Conservation (phyloP, 2,329 filamentous ascomycete genomes). For the Magnaporthiopsis poae region DNA sequence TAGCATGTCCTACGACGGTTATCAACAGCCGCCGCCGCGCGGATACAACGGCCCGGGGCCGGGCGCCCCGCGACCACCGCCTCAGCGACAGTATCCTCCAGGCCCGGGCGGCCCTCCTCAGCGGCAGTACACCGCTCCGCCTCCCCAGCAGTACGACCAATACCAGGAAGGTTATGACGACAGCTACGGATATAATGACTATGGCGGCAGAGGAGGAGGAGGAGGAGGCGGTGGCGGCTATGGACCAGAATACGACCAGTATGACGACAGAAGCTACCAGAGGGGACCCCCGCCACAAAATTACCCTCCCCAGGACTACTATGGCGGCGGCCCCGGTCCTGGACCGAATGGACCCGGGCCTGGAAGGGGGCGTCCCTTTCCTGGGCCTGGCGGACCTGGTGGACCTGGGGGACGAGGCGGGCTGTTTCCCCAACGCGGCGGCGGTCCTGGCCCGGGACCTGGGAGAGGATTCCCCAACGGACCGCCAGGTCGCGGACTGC, state of each 20-base stretch:
- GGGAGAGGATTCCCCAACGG: conserved; percentile 25
- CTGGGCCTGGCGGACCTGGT: conserved; percentile 15
- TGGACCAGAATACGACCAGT: conserved; percentile 21
- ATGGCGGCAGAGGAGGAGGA: conserved; percentile 25
- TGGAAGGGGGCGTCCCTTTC: conserved; percentile 32
- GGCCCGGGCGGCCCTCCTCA: conserved; percentile 19
- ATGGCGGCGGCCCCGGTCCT: conserved; percentile 26
- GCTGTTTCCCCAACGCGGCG: conserved; percentile 28
- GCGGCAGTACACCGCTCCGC: conserved; percentile 25
- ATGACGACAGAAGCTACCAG: conserved; percentile 34
- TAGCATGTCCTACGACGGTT: conserved; percentile 43
- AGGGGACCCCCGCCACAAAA: conserved; percentile 27
- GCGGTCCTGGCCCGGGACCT: conserved; percentile 22
- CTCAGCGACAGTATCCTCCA: conserved; percentile 26
- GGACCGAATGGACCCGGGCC: conserved; percentile 15
- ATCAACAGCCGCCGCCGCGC: conserved; percentile 32
- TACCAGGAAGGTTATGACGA: conserved; percentile 36
- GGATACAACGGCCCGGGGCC: conserved; percentile 32
- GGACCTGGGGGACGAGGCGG: conserved; percentile 31
- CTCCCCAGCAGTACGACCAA: conserved; percentile 32
- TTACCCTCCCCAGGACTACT: conserved; percentile 35
- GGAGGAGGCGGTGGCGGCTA: conserved; percentile 14
- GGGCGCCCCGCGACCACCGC: conserved; percentile 31
- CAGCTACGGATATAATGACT: conserved; percentile 29
- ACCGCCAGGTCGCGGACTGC: conserved; percentile 21